Percentiles rank a stretch among this genome's conserved stretches.
phyloP scores from a whole-genome alignment of 345 rosid genomes.

The Microthlaspi erraticum region DNA sequence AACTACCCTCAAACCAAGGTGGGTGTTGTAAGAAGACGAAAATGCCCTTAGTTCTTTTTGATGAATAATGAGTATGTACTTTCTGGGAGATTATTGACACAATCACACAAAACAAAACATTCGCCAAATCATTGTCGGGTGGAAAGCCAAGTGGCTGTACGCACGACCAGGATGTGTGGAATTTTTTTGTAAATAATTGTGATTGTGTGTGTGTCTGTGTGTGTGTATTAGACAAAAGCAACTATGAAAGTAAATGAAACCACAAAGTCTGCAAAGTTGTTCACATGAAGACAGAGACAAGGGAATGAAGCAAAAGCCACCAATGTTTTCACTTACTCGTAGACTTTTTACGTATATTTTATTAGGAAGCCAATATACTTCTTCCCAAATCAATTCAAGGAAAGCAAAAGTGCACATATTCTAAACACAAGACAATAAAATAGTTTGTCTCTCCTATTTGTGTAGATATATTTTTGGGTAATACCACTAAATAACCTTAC shows the following conservation, averaged over 20 bases:
- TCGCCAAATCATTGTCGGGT: conserved; percentile 48
- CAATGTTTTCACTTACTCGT: conserved; percentile 26
- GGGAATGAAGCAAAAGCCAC: conserved; percentile 31
- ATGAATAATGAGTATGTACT: conserved; percentile 23
- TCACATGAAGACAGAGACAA: conserved; percentile 39
- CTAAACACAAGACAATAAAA: too few species aligned
- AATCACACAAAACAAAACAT: conserved; percentile 40
- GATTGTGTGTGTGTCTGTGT: not conserved
- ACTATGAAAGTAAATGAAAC: conserved; percentile 23
- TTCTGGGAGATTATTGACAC: conserved; percentile 5
- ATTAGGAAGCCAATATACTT: conserved; percentile 16
- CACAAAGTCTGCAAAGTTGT: conserved; percentile 28
- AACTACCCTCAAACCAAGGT: not conserved
- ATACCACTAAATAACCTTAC: too few species aligned
- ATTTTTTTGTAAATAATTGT: not conserved
- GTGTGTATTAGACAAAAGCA: conserved; percentile 13
- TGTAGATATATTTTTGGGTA: too few species aligned
- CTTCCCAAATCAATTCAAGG: conserved; percentile 19
- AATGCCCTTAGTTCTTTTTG: not conserved
- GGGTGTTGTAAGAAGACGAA: conserved; percentile 2
- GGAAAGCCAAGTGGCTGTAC: conserved; percentile 49
- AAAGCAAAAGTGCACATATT: conserved; percentile 10
- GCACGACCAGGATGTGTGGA: conserved; percentile 26
- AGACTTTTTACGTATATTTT: not conserved
- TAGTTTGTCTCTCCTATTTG: too few species aligned